Percentiles rank a stretch among this genome's conserved stretches.
These are phyloP conservation scores for Ganoderma meredithae DNA, from an alignment of 1,284 basidiomycete species.

Conservation along the genomic window DNA sequence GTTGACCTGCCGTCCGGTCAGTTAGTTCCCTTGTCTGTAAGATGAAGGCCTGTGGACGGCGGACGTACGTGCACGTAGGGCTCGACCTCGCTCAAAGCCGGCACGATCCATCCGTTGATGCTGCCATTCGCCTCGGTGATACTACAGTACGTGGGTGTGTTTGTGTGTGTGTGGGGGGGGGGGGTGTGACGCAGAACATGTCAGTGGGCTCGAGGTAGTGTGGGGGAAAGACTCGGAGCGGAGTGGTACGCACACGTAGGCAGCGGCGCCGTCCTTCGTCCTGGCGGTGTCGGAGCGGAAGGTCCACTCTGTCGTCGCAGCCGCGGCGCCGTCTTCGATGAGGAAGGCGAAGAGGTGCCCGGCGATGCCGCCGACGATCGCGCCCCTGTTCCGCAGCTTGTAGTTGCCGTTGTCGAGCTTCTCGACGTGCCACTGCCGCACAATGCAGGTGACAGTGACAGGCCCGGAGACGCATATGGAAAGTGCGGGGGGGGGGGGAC, in stretches of 20 bases:
- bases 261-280: background rate
- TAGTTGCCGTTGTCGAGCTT: background rate
- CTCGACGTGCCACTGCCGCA: constrained; percentile 1
- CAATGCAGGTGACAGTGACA: too few species aligned
- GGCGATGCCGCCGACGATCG: background rate
- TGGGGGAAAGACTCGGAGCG: too few species aligned
- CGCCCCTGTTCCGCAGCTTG: background rate
- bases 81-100: background rate
- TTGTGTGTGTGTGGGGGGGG: too few species aligned
- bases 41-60: too few species aligned
- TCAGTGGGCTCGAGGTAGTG: too few species aligned
- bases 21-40: too few species aligned
- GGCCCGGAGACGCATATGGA: too few species aligned
- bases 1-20: background rate
- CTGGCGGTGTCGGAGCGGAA: background rate
- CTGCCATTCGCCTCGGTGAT: background rate
- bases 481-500: too few species aligned
- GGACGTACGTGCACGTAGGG: background rate
- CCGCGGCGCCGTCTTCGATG: background rate
- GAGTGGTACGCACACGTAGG: background rate
- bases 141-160: background rate
- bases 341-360: background rate
- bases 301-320: background rate
- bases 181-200: too few species aligned
- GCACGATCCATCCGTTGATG: background rate